phyloP scores from a whole-genome alignment of 129 eudicot genomes.

The Chrysanthemum makinoi region DNA sequence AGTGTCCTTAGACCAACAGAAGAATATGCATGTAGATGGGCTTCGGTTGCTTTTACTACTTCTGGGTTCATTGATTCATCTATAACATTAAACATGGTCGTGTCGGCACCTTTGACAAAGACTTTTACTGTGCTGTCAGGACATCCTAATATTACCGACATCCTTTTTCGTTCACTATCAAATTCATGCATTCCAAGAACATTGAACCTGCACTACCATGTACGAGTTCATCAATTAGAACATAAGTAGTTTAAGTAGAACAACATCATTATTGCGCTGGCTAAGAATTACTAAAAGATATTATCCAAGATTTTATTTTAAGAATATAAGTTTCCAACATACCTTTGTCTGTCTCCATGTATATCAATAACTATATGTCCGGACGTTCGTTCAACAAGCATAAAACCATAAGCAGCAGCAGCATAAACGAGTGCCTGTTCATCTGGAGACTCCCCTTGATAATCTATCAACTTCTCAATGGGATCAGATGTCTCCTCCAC shows the following conservation, averaged over 20 bases:
- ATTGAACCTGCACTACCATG: conserved; percentile 37
- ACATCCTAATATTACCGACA: conserved; percentile 38
- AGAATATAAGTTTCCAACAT: conserved; percentile 10
- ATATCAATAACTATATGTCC: conserved; percentile 90
- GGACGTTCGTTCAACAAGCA: conserved; percentile 85
- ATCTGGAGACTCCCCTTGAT: conserved; percentile 95
- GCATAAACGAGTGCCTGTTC: conserved; percentile 96
- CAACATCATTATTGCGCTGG: not conserved
- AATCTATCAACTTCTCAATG: conserved; percentile 59
- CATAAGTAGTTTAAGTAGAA: not conserved
- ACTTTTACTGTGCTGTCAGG: conserved; percentile 33
- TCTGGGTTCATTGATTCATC: conserved; percentile 42
- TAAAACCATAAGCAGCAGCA: conserved; percentile 89
- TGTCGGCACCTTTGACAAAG: conserved; percentile 41
- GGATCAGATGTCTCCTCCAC: conserved; percentile 54
- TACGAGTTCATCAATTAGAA: conserved; percentile 16
- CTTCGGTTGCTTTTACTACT: conserved; percentile 49
- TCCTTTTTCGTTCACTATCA: conserved; percentile 39
- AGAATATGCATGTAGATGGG: conserved; percentile 71
- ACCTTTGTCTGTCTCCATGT: conserved; percentile 92
- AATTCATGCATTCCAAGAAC: conserved; percentile 49
- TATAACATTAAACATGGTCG: conserved; percentile 35
- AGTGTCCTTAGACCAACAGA: conserved; percentile 82
- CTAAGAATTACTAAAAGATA: too few relatives aligned
- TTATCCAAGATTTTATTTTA: not conserved